These are phyloP conservation scores for Eutypa lata DNA, from an alignment of 2,329 filamentous ascomycete genomes.

Conservation along the genomic window DNA sequence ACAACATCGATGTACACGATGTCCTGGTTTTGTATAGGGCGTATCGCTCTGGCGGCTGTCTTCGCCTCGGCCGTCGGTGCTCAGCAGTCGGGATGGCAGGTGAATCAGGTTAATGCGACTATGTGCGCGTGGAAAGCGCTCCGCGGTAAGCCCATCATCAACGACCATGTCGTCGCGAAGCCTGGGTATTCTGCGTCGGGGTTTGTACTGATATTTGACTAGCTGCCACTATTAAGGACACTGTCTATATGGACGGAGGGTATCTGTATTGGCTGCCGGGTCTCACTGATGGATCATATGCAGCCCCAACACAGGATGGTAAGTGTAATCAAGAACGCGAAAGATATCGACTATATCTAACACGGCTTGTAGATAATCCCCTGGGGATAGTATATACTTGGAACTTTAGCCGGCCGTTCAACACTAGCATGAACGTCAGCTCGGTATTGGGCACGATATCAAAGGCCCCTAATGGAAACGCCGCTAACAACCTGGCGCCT, in stretches of 20 bases:
- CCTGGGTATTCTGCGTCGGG: constrained; percentile 8
- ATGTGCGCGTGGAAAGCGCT: constrained; percentile 55
- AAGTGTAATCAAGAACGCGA: constrained; percentile 19
- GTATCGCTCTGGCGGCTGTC: constrained; percentile 25
- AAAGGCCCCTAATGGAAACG: constrained; percentile 43
- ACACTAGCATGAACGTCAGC: constrained; percentile 50
- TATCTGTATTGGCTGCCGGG: constrained; percentile 50
- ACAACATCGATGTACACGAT: constrained; percentile 20
- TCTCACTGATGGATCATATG: constrained; percentile 40
- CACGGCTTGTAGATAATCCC: constrained; percentile 42
- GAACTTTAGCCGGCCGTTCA: constrained; percentile 57
- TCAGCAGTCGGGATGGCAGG: constrained; percentile 48
- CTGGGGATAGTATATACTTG: constrained; percentile 53
- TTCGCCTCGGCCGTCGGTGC: constrained; percentile 30
- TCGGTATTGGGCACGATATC: constrained; percentile 44
- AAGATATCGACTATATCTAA: constrained; percentile 3
- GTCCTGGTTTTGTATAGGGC: constrained; percentile 23
- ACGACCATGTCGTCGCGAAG: neutral
- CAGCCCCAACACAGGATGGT: constrained; percentile 37
- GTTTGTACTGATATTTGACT: constrained; percentile 33
- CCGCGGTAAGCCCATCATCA: constrained; percentile 28
- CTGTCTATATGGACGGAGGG: constrained; percentile 65
- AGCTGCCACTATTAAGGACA: constrained; percentile 60
- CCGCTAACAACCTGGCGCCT: constrained; percentile 49
- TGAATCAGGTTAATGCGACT: constrained; percentile 51